Evolutionary conservation across 2,329 filamentous ascomycete genomes (phyloP).

Genomic region (Pestalotiopsis sp.): DNA sequence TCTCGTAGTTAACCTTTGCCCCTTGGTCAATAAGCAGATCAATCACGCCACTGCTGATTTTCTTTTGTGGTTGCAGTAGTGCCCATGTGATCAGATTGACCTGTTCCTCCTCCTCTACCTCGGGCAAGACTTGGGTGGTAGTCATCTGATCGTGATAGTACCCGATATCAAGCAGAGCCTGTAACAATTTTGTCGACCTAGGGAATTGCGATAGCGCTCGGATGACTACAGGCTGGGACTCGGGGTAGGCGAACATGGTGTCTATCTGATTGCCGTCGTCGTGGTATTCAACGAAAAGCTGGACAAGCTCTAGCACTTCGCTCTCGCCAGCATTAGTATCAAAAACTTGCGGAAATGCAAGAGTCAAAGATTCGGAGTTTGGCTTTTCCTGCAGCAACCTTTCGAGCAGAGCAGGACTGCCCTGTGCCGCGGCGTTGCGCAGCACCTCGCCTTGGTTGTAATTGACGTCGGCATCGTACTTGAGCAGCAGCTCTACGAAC

Average conservation of each 20-base stretch:
- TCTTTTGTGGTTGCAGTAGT: constrained; percentile 64
- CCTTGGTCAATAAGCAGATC: constrained; percentile 54
- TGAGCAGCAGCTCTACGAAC: constrained; percentile 47
- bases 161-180: constrained; percentile 57
- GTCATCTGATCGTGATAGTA: constrained; percentile 61
- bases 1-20: constrained; percentile 61
- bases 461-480: constrained; percentile 49
- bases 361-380: constrained; percentile 49
- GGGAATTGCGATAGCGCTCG: constrained; percentile 58
- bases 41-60: constrained; percentile 60
- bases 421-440: constrained; percentile 54
- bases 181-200: constrained; percentile 53
- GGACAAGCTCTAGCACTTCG: constrained; percentile 51
- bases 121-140: constrained; percentile 44
- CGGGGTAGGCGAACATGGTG: constrained; percentile 46
- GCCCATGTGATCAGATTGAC: constrained; percentile 64
- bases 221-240: constrained; percentile 51
- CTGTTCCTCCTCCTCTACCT: constrained; percentile 53
- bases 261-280: constrained; percentile 53
- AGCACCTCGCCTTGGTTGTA: constrained; percentile 56
- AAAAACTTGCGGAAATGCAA: constrained; percentile 60
- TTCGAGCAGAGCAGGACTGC: constrained; percentile 50
- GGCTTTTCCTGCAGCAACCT: constrained; percentile 54
- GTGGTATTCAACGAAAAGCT: constrained; percentile 53
- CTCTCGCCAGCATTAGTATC: constrained; percentile 52